phyloP scores from a whole-genome alignment of 495 filamentous ascomycete species.

The Stereocaulon alpinum region DNA sequence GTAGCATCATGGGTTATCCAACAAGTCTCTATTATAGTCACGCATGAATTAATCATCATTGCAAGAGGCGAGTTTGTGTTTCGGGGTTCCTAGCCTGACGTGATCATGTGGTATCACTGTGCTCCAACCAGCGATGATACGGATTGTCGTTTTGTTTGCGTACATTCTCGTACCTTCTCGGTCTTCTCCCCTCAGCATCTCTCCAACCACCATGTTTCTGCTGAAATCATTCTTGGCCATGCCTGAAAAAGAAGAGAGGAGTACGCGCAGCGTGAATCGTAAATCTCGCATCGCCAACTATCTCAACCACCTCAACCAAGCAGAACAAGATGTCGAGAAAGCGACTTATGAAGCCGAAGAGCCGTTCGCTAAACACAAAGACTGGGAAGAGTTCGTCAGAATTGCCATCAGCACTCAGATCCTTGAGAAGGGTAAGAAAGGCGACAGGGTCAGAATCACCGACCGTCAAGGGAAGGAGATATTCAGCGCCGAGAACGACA shows the following conservation, averaged over 20 bases:
- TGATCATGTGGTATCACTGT: too few relatives aligned
- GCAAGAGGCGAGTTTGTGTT: too few relatives aligned
- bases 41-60: too few relatives aligned
- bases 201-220: neutral
- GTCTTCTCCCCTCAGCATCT: too few relatives aligned
- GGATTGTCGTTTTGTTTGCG: too few relatives aligned
- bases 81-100: too few relatives aligned
- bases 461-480: neutral
- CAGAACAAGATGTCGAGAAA: neutral
- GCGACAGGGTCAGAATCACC: neutral
- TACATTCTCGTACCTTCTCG: too few relatives aligned
- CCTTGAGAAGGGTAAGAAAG: neutral
- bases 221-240: neutral
- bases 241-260: neutral
- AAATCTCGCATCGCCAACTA: neutral
- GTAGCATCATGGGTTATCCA: too few relatives aligned
- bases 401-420: neutral
- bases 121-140: too few relatives aligned
- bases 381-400: neutral
- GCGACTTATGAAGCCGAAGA: neutral
- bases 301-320: neutral
- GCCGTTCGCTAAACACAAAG: neutral
- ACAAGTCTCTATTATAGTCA: too few relatives aligned
- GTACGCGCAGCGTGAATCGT: too few relatives aligned
- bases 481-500: neutral